Evolutionary conservation across 768 basidiomycete species (phyloP).

Genomic region (Tulasnella calospora): DNA sequence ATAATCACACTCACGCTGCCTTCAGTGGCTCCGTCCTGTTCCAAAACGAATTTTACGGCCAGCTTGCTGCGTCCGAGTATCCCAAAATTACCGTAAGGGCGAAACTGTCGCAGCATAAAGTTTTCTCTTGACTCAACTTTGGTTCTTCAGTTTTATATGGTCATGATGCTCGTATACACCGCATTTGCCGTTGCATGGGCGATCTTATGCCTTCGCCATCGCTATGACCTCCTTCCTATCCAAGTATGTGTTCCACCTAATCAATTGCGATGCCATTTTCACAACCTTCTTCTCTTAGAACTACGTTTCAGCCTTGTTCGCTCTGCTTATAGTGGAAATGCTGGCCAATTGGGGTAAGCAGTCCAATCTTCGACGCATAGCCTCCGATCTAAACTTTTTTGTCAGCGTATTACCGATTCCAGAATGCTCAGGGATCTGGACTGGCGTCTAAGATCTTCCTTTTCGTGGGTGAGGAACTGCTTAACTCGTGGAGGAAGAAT

Average conservation of each 20-base stretch:
- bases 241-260: conserved; percentile 48
- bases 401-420: conserved; percentile 85
- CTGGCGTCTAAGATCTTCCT: conserved; percentile 81
- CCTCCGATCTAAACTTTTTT: not conserved
- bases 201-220: conserved; percentile 73
- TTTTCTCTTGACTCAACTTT: conserved; percentile 30
- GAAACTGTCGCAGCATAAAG: conserved; percentile 14
- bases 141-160: conserved; percentile 69
- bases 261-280: conserved; percentile 29
- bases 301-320: conserved; percentile 85
- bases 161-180: conserved; percentile 75
- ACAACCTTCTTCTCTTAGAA: conserved; percentile 34
- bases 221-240: conserved; percentile 79
- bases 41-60: conserved; percentile 80
- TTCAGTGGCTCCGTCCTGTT: conserved; percentile 80
- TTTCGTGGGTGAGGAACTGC: conserved; percentile 64
- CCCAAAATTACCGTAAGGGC: conserved; percentile 86
- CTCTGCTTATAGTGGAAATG: conserved; percentile 89
- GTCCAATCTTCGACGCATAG: not conserved
- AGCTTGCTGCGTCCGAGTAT: conserved; percentile 88
- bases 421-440: conserved; percentile 78
- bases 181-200: conserved; percentile 70
- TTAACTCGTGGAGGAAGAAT: conserved; percentile 46
- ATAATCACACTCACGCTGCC: conserved; percentile 63
- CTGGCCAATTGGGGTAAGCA: conserved; percentile 77